Evolutionary conservation across 2,329 filamentous ascomycete genomes (phyloP), one percentile per base, ranked within the genome.

Genomic region (Fusarium duplospermum): DNA sequence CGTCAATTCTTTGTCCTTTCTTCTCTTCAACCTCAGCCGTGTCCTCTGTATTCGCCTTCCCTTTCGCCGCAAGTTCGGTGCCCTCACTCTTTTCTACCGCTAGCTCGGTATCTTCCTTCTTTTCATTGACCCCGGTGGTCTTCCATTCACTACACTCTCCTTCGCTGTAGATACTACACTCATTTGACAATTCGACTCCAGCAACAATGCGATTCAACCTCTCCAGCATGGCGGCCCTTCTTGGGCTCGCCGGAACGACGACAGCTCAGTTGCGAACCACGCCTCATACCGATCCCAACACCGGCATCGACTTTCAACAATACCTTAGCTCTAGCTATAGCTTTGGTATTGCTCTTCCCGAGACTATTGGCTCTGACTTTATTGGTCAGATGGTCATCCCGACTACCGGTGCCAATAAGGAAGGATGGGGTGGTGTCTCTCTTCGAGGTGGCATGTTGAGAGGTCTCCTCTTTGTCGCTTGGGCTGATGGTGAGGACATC

Each of bases 311-410:
- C 9, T 88, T 86, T 70, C 79, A 84, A 60, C 79, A 79, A 8
- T 84, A 81, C 62, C 69, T 68, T 5, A 76, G 82, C 33, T 74
- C 81, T 29, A 84, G 83, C 27, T 89, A 82, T 76, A 82, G 77
- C 29, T 86, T 89, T 64, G 87, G 87, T 75, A 82, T 90, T 42
- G 87, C 86, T 2, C 77, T 89, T 3, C 88, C 88, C 1, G 82
- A 87, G 69, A 85, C 81, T 13, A 79, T 85, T 16, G 83, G 80
- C 1, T 84, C 83, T 13, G 89, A 90, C 78, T 86, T 90, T 72
- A 88, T 90, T 68, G 87, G 85, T 9, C 87, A 89, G 76, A 83
- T 91, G 52, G 84, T 88, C 2, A 79, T 79, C 1, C 84, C 84
- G 2, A 72, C 82, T n/a, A 80, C 40, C n/a, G 40, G 40, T 22